Percentiles rank a stretch among this genome's conserved stretches.
Evolutionary conservation across 2,329 filamentous ascomycete species (phyloP).

Genomic region (Bisporella sp.): DNA sequence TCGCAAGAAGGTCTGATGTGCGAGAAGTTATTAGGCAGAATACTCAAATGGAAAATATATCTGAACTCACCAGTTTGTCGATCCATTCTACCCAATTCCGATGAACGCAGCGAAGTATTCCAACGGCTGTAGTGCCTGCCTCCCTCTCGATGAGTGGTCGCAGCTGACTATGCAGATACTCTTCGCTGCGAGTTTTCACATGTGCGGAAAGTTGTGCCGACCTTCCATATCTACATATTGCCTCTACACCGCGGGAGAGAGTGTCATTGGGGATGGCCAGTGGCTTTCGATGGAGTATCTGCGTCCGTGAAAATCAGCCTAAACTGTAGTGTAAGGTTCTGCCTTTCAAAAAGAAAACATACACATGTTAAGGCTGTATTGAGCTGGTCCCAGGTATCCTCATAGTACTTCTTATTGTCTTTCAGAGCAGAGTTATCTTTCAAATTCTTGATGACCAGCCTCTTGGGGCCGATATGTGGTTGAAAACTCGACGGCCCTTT

Average conservation of each 20-base stretch:
- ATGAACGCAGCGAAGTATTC: constrained; percentile 51
- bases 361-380: constrained; percentile 59
- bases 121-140: constrained; percentile 48
- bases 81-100: constrained; percentile 72
- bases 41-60: neutral
- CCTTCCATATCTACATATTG: constrained; percentile 74
- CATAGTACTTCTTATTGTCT: constrained; percentile 72
- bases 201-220: constrained; percentile 60
- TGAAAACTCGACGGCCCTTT: constrained; percentile 44
- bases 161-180: constrained; percentile 58
- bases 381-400: constrained; percentile 67
- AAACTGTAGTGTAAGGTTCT: neutral
- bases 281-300: constrained; percentile 59
- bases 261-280: constrained; percentile 75
- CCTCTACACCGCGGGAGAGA: constrained; percentile 85
- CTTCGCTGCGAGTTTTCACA: constrained; percentile 59
- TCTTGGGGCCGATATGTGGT: constrained; percentile 71
- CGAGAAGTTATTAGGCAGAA: constrained; percentile 8
- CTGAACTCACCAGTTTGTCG: constrained; percentile 58
- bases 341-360: neutral
- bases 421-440: constrained; percentile 45
- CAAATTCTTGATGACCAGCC: constrained; percentile 90
- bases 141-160: constrained; percentile 45
- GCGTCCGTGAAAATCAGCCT: neutral
- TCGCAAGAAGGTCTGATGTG: constrained; percentile 60